These are phyloP conservation scores for Hygrophorus russula DNA, from an alignment of 768 basidiomycete species.

Conservation along the genomic window DNA sequence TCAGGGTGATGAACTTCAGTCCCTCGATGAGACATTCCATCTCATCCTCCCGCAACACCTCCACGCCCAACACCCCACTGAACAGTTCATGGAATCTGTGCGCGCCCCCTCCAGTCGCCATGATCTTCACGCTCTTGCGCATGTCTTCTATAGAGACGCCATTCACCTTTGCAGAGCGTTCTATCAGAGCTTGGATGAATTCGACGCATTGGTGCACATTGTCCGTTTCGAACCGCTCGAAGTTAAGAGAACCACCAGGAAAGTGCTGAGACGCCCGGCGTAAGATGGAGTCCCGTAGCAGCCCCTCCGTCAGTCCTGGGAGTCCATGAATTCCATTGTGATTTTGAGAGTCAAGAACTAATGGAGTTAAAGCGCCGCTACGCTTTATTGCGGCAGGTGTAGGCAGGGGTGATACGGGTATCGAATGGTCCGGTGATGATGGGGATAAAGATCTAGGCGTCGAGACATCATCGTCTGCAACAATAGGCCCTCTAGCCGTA, in stretches of 20 bases:
- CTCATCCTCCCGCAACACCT: constrained; percentile 88
- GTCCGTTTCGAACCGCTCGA: constrained; percentile 92
- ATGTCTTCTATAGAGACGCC: constrained; percentile 84
- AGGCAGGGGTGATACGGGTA: constrained; percentile 17
- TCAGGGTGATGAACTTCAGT: constrained; percentile 88
- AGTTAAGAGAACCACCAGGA: constrained; percentile 95
- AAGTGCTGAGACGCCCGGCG: constrained; percentile 72
- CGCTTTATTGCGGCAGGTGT: constrained; percentile 27
- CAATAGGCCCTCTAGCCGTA: constrained; percentile 47
- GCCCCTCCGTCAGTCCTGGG: constrained; percentile 26
- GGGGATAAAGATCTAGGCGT: constrained; percentile 31
- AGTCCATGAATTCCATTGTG: constrained; percentile 17
- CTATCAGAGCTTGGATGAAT: constrained; percentile 82
- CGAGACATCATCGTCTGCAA: constrained; percentile 30
- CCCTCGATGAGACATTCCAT: constrained; percentile 99
- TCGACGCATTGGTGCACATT: constrained; percentile 74
- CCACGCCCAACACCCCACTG: constrained; percentile 60
- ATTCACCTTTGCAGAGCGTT: constrained; percentile 76
- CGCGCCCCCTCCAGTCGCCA: constrained; percentile 97
- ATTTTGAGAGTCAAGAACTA: constrained; percentile 49
- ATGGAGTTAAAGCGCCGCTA: constrained; percentile 75
- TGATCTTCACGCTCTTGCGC: constrained; percentile 87
- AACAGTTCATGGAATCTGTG: constrained; percentile 89
- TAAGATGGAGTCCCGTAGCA: constrained; percentile 54
- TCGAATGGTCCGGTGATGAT: constrained; percentile 25